Percentiles rank a stretch among this genome's conserved stretches.
Conservation (phyloP, 2,329 filamentous ascomycete genomes). For the Alternaria metachromatica region DNA sequence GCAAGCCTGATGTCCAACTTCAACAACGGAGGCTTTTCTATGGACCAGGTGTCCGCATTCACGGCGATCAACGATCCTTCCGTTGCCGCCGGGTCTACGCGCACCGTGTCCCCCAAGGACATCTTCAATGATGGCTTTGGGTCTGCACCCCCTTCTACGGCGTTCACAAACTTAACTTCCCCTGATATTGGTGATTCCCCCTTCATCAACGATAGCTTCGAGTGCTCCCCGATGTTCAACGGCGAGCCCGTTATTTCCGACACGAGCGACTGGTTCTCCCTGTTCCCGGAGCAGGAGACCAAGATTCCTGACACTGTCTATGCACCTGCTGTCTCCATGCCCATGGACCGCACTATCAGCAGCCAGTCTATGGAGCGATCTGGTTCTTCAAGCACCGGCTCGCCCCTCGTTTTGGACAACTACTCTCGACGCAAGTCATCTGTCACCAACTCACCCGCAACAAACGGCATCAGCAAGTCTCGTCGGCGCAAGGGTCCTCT, state of each 20-base stretch:
- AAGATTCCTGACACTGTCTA: constrained; percentile 34
- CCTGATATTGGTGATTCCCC: constrained; percentile 81
- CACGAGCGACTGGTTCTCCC: constrained; percentile 70
- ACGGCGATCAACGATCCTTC: constrained; percentile 56
- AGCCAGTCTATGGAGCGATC: constrained; percentile 47
- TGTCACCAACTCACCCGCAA: constrained; percentile 57
- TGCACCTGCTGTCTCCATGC: constrained; percentile 35
- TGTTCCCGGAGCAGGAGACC: constrained; percentile 67
- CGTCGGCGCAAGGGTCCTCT: constrained; percentile 83
- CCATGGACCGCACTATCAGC: constrained; percentile 53
- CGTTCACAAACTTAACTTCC: constrained; percentile 84
- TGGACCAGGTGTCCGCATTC: constrained; percentile 48
- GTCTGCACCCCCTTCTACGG: constrained; percentile 81
- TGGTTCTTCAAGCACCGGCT: constrained; percentile 45
- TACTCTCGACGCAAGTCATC: constrained; percentile 51
- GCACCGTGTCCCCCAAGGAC: constrained; percentile 84
- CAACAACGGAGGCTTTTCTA: constrained; percentile 37
- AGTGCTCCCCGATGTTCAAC: constrained; percentile 80
- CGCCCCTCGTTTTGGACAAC: constrained; percentile 45
- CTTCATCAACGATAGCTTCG: constrained; percentile 71
- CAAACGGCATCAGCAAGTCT: constrained; percentile 72
- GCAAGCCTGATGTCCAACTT: constrained; percentile 56
- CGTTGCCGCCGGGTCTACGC: constrained; percentile 43
- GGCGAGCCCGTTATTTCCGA: constrained; percentile 61
- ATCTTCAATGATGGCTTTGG: constrained; percentile 72